Percentiles rank a stretch among this genome's conserved stretches.
Evolutionary conservation across 2,329 filamentous ascomycete species (phyloP).

Genomic region (Ascochyta koolunga): DNA sequence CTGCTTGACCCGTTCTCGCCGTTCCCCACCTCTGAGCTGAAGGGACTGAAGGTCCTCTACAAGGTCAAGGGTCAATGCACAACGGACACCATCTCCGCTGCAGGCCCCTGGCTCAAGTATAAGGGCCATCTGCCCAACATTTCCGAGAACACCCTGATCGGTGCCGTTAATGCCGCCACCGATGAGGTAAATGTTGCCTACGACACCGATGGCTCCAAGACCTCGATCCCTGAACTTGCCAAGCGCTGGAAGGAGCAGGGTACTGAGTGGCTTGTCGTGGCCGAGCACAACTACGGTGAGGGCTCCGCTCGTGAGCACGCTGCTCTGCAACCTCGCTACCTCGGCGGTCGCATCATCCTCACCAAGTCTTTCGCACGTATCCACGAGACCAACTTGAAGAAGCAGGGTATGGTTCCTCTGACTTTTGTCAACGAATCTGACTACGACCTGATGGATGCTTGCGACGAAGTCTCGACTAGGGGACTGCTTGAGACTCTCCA

Average conservation of each 20-base stretch:
- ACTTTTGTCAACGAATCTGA: constrained; percentile 89
- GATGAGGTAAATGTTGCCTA: constrained; percentile 92
- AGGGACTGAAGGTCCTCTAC: constrained; percentile 83
- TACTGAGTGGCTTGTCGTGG: constrained; percentile 88
- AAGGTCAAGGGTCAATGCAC: constrained; percentile 98
- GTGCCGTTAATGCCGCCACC: constrained; percentile 89
- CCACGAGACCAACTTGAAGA: constrained; percentile 95
- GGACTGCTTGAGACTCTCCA: constrained; percentile 83
- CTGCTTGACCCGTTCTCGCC: constrained; percentile 87
- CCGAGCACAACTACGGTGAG: constrained; percentile 97
- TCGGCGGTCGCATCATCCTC: constrained; percentile 82
- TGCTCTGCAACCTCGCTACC: constrained; percentile 86
- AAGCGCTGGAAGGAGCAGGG: constrained; percentile 78
- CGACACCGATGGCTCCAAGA: constrained; percentile 76
- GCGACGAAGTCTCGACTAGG: constrained; percentile 81
- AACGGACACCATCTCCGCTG: constrained; percentile 97
- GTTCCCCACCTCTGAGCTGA: constrained; percentile 78
- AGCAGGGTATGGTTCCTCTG: constrained; percentile 93
- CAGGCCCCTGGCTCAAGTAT: constrained; percentile 98
- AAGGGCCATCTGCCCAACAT: constrained; percentile 99
- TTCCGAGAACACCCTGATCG: constrained; percentile 94
- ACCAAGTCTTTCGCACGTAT: constrained; percentile 89
- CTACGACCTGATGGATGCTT: constrained; percentile 82
- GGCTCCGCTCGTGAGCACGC: constrained; percentile 89
- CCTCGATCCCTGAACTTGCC: constrained; percentile 86